A percentile compares a stretch with the other conserved stretches of the same genome.
phyloP scores from a whole-genome alignment of 2,329 filamentous ascomycete genomes.

The Colletotrichum sp. region DNA sequence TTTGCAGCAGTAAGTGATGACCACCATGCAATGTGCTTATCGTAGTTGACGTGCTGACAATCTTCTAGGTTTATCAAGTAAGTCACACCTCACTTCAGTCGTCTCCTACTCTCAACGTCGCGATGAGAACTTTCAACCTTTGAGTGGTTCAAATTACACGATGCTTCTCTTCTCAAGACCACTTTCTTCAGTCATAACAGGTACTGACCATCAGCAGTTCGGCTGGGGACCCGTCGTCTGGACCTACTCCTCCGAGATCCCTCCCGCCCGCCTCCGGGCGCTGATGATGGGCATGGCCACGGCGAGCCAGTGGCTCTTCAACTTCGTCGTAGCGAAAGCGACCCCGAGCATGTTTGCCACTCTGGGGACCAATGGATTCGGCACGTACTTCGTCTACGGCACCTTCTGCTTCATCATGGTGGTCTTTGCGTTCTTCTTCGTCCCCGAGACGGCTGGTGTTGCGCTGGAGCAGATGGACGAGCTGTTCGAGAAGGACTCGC shows the following conservation, averaged over 20 bases:
- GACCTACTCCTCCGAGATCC: constrained; percentile 65
- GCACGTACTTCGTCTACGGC: constrained; percentile 63
- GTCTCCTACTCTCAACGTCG: accelerated
- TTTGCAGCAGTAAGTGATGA: neutral
- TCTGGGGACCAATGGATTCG: constrained; percentile 27
- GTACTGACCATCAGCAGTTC: neutral
- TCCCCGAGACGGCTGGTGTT: constrained; percentile 56
- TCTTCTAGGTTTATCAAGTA: neutral
- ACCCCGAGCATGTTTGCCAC: constrained; percentile 64
- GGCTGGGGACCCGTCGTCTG: constrained; percentile 63
- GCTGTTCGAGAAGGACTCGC: constrained; percentile 24
- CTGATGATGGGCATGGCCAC: constrained; percentile 66
- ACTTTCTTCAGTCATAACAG: neutral
- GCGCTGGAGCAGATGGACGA: constrained; percentile 33
- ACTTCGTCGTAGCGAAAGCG: constrained; percentile 66
- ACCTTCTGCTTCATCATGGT: constrained; percentile 63
- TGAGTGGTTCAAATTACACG: neutral
- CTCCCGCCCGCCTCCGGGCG: constrained; percentile 60
- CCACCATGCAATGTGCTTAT: neutral
- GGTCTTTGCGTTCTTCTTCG: constrained; percentile 43
- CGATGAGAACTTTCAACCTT: accelerated
- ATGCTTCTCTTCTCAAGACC: no score
- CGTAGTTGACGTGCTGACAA: neutral
- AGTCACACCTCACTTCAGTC: accelerated
- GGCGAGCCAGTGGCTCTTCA: constrained; percentile 68